Evolutionary conservation across 1,139 yeast species (phyloP), one percentile per base, ranked within the genome.

Genomic region (Pneumocystis oryctolagi): DNA sequence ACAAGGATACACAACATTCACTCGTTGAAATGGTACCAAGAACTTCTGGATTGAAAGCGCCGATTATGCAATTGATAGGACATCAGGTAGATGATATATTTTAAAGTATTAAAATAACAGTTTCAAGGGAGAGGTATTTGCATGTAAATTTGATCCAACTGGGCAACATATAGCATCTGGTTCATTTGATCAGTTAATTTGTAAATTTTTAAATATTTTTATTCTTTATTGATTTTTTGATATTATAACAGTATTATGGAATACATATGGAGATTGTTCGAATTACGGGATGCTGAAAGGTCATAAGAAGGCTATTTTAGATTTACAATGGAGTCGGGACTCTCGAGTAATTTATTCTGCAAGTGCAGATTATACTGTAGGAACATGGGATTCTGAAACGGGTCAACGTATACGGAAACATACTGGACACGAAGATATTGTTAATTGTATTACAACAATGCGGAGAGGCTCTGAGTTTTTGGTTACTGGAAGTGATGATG

Each of bases 401-500:
- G 88, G 89, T 1, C 69, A 70, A 61, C 78, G 85, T 65, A 65
- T 80, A 16, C 74, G 85, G 58, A 84, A 81, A 66, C 80, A 81
- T 40, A 72, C 71, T 31, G 82, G 80, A 1, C 87, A 84, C 68
- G 75, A 74, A 3, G 75, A 76, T n/a, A 77, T 79, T 20, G 82
- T 85, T 3, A 86, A 87, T 69, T 79, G 84, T 66, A 72, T 86
- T 0, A 77, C 72, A 47, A 69, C 70, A 32, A 70, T 73, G 60
- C 67, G 69, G 3, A 68, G 75, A 4, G 70, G 77, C 8, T 70
- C 73, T 2, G 74, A 74, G 31, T 60, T 73, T n/a, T 68, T 80
- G 3, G 76, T 79, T 2, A 79, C 85, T 37, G 89, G 82, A 2
- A 78, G 84, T 20, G 95, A 87, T 69, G 89, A 84, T 69, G 89